A percentile compares a stretch with the other conserved stretches of the same genome.
phyloP scores from a whole-genome alignment of 1,139 yeast species.

The Blastobotrys malaysiensis region DNA sequence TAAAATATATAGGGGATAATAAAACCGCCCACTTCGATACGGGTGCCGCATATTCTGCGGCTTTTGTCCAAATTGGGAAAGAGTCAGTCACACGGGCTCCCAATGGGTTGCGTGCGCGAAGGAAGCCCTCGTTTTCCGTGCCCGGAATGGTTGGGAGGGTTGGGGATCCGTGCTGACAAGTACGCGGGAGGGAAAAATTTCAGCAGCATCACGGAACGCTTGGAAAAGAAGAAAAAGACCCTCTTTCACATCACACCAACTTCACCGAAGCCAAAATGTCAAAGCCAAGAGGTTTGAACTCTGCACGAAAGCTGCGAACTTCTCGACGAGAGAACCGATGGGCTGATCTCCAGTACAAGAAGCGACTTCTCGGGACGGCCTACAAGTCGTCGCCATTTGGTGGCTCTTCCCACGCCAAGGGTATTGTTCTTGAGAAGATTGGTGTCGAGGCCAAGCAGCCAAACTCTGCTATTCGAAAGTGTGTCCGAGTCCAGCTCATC shows the following conservation, averaged over 20 bases:
- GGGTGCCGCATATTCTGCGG: not conserved
- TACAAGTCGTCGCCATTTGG: constrained; percentile 99
- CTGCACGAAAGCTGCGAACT: constrained; percentile 99
- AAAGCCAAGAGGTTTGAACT: constrained; percentile 98
- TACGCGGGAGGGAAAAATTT: not conserved
- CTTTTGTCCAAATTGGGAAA: not conserved
- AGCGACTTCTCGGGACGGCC: constrained; percentile 98
- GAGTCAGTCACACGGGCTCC: not conserved
- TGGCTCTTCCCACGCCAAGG: constrained; percentile 99
- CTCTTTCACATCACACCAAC: not conserved
- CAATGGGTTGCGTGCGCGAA: not conserved
- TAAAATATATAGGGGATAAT: too few relatives aligned
- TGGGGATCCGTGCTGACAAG: not conserved
- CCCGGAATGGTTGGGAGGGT: not conserved
- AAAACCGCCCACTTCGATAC: too few relatives aligned
- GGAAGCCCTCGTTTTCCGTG: not conserved
- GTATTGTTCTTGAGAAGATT: constrained; percentile 98
- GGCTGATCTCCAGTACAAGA: constrained; percentile 98
- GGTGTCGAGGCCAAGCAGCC: constrained; percentile 99
- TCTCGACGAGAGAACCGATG: constrained; percentile 99
- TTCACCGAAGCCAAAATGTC: not conserved
- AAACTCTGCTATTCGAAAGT: constrained; percentile 99
- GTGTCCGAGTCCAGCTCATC: constrained; percentile 99
- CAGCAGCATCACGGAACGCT: not conserved
- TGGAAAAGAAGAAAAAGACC: not conserved